A percentile compares a stretch with the other conserved stretches of the same genome.
Evolutionary conservation across 116 monocot species (phyloP).

Genomic region (Zostera marina): DNA sequence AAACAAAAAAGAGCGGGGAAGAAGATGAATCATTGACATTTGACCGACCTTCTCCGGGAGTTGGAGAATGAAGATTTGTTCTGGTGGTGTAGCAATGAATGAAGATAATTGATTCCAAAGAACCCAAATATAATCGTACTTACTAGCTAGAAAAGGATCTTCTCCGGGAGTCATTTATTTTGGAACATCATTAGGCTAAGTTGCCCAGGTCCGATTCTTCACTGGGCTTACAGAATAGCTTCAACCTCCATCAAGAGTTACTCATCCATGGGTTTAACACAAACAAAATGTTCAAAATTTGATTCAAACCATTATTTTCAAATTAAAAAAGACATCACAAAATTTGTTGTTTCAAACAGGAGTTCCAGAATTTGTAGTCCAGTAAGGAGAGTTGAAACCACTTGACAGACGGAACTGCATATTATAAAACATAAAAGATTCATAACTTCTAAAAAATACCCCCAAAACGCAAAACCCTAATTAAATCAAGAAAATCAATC

Average conservation of each 20-base stretch:
- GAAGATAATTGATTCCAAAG: no score
- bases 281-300: neutral
- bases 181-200: conserved; percentile 57
- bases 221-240: conserved; percentile 54
- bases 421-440: neutral
- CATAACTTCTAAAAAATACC: neutral
- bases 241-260: conserved; percentile 42
- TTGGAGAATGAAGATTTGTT: no score
- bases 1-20: no score
- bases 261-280: conserved; percentile 42
- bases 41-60: no score
- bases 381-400: conserved; percentile 20
- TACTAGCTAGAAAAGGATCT: no score
- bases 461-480: no score
- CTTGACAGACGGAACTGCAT: conserved; percentile 25
- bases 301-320: no score
- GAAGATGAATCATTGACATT: no score
- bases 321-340: neutral
- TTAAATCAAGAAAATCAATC: no score
- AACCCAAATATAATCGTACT: no score
- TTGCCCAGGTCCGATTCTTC: conserved; percentile 79
- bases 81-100: no score
- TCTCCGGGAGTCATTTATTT: no score
- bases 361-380: conserved; percentile 48
- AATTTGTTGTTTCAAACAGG: conserved; percentile 51